Evolutionary conservation across 2,329 filamentous ascomycete genomes (phyloP).

Genomic region (Exophiala sideris): DNA sequence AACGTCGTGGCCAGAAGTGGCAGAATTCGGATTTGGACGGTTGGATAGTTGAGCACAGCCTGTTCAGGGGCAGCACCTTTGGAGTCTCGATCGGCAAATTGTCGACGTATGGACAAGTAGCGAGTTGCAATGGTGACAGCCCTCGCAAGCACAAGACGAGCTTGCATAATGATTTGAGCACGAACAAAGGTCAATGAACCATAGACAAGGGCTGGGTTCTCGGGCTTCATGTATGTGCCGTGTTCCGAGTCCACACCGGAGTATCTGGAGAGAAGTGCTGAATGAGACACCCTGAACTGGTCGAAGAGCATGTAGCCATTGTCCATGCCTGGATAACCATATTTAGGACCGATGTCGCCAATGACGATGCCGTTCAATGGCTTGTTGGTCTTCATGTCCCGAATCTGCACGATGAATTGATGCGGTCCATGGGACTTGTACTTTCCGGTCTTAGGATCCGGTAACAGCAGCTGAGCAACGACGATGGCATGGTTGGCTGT

Average conservation of each 20-base stretch:
- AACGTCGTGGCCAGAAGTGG: constrained; percentile 54
- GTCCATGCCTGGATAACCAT: constrained; percentile 53
- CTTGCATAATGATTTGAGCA: constrained; percentile 41
- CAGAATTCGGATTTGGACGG: constrained; percentile 53
- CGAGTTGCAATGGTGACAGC: constrained; percentile 53
- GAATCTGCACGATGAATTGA: constrained; percentile 52
- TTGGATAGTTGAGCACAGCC: constrained; percentile 53
- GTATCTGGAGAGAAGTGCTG: constrained; percentile 50
- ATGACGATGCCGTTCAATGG: constrained; percentile 49
- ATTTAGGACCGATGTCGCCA: constrained; percentile 56
- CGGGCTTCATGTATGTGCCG: constrained; percentile 45
- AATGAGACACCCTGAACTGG: constrained; percentile 45
- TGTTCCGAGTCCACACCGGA: constrained; percentile 47
- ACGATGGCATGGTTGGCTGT: constrained; percentile 57
- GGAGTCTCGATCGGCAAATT: constrained; percentile 51
- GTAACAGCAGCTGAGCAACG: constrained; percentile 50
- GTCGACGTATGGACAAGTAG: constrained; percentile 48
- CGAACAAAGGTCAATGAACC: constrained; percentile 50
- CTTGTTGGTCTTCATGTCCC: constrained; percentile 47
- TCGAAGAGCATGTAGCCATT: constrained; percentile 55
- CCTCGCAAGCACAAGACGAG: constrained; percentile 50
- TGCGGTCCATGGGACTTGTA: constrained; percentile 50
- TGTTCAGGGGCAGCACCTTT: constrained; percentile 39
- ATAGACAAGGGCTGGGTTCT: constrained; percentile 50
- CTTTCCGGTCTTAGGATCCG: constrained; percentile 32